Evolutionary conservation across 2,329 filamentous ascomycete genomes (phyloP), one percentile per base, ranked within the genome.

Genomic region (Exophiala aquamarina): DNA sequence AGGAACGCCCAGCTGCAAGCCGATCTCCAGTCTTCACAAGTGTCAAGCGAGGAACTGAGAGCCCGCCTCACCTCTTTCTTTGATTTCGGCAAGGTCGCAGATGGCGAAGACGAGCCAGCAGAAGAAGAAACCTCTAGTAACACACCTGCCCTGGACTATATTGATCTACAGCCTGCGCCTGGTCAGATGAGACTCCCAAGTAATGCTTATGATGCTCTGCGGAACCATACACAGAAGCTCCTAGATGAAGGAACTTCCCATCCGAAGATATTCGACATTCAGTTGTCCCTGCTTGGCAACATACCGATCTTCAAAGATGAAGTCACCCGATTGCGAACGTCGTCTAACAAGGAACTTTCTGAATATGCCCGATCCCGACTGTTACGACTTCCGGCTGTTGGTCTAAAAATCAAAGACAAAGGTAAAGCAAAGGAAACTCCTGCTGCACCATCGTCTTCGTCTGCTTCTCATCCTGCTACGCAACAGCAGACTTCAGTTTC

Each of bases 1-100:
- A 26, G 8, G 28, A 17, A 28, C 18, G 89, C 86, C 7, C 79
- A 87, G 52, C 71, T 95, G 11, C 83, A 86, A 61, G 85, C 92
- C 64, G 90, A 91, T 63, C 76, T 95, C 8, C 75, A 82, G 29
- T 71, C 81, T 1, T 85, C 40, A 28, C 40, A 54, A 18, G 83
- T 7, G 76, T 79, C 7, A 68, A 73, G 80, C 61, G 78, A 85
- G 13, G 83, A 88, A 7, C 89, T 93, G 47, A 65, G 82, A 38
- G 73, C 71, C 34, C 74, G 81, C 18, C 54, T 89, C 3, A 63
- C 66, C 11, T 66, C 67, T 45, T 72, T 72, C 35, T 57, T 78
- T 47, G 63, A 63, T 4, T 57, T 63, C 13, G 5, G 46, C 35
- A 13, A 26, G 41, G n/a, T 20, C 39, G 26, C n/a, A 17, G 28